Percentiles rank a stretch among this genome's conserved stretches.
These are phyloP conservation scores for Trichoderma orchidacearum DNA, from an alignment of 495 filamentous ascomycete species.

Conservation along the genomic window DNA sequence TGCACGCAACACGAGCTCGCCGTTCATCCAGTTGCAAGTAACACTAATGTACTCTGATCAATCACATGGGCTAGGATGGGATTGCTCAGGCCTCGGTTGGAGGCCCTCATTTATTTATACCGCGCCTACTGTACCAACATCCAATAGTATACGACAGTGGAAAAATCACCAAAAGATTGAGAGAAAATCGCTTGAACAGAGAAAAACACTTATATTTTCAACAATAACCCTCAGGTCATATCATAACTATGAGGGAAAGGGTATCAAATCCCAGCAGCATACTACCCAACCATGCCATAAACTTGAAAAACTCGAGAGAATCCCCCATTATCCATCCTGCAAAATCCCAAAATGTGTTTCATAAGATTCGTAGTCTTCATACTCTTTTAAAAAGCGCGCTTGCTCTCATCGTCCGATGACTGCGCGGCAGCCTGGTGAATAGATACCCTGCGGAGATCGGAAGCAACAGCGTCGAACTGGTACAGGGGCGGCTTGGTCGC, in stretches of 20 bases:
- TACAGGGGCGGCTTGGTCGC: constrained; percentile 10
- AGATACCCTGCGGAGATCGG: neutral
- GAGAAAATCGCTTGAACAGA: neutral
- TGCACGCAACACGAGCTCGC: too few species aligned
- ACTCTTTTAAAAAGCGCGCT: neutral
- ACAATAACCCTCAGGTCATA: neutral
- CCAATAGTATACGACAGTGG: too few species aligned
- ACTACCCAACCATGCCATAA: neutral
- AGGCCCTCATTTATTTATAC: too few species aligned
- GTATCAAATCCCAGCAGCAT: neutral
- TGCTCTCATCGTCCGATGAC: neutral
- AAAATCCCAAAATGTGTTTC: neutral
- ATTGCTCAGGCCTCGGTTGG: too few species aligned
- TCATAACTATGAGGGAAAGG: neutral
- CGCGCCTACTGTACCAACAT: too few species aligned
- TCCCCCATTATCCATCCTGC: neutral
- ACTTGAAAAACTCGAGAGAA: too few species aligned
- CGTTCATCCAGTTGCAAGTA: too few species aligned
- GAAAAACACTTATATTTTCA: neutral
- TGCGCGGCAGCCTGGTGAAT: neutral
- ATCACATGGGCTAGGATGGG: too few species aligned
- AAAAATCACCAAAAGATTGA: too few species aligned
- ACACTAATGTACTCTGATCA: too few species aligned
- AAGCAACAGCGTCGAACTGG: neutral
- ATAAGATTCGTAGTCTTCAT: neutral